A percentile compares a stretch with the other conserved stretches of the same genome.
Conservation (phyloP, 345 rosid genomes). For the Punica granatum region DNA sequence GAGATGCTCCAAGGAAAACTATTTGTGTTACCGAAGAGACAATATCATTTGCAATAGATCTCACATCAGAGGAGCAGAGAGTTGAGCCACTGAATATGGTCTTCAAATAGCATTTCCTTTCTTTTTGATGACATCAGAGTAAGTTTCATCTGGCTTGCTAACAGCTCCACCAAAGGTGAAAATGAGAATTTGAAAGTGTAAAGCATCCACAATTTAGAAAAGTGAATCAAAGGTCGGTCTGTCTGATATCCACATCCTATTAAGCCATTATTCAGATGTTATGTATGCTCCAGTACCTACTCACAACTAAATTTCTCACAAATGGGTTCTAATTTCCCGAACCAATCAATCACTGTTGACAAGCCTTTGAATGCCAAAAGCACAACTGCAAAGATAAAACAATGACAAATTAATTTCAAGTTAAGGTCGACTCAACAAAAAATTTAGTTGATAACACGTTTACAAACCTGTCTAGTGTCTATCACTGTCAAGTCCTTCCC, state of each 20-base stretch:
- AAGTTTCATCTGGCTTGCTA: background rate
- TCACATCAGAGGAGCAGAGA: too few species aligned
- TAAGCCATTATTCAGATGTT: background rate
- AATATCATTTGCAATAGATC: too few species aligned
- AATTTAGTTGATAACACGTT: constrained; percentile 8
- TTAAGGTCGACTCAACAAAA: background rate
- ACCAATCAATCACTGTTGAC: background rate
- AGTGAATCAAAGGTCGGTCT: background rate
- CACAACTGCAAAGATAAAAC: constrained; percentile 62
- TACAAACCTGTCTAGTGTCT: constrained; percentile 76
- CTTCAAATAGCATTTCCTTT: too few species aligned
- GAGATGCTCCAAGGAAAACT: background rate
- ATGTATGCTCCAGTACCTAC: background rate
- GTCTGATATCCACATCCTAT: background rate
- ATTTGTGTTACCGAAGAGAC: background rate
- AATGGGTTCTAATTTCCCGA: background rate
- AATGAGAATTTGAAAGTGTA: background rate
- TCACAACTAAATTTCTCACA: background rate
- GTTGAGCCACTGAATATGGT: too few species aligned
- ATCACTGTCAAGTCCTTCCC: constrained; percentile 81
- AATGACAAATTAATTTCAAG: background rate
- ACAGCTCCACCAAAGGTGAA: background rate
- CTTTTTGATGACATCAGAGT: too few species aligned
- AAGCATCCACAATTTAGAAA: background rate
- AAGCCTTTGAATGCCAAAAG: constrained; percentile 21